Conservation (phyloP, 1,284 basidiomycete species). For the Irpex lacteus region DNA sequence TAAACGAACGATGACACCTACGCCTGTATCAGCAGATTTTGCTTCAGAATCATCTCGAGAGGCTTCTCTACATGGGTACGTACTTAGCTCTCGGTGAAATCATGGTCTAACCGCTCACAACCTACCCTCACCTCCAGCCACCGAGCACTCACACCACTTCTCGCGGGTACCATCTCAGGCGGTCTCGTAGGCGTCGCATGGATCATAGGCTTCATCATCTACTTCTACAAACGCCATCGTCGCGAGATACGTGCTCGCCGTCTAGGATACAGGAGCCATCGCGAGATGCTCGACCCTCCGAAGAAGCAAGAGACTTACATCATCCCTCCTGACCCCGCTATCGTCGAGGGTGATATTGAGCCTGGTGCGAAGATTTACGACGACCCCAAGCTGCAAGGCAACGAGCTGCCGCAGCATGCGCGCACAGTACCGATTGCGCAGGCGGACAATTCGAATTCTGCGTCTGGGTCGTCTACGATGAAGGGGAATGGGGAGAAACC, state of each 20-base stretch:
- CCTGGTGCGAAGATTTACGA: slow-evolving; percentile 44
- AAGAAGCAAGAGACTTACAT: slow-evolving; percentile 40
- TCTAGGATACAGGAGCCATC: slow-evolving; percentile 27
- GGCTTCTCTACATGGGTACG: background rate
- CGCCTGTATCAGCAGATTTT: background rate
- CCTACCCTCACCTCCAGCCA: slow-evolving; percentile 33
- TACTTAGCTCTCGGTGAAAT: background rate
- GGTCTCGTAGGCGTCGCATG: slow-evolving; percentile 50
- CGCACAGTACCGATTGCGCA: slow-evolving; percentile 35
- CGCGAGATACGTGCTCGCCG: slow-evolving; percentile 27
- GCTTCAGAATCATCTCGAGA: background rate
- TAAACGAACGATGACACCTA: background rate
- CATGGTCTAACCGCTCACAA: background rate
- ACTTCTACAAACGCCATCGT: slow-evolving; percentile 33
- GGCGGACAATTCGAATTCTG: slow-evolving; percentile 9
- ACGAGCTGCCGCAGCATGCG: slow-evolving; percentile 22
- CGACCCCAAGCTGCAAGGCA: slow-evolving; percentile 15
- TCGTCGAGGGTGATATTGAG: slow-evolving; percentile 45
- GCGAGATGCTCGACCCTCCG: slow-evolving; percentile 30
- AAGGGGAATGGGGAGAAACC: background rate
- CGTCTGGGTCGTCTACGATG: background rate
- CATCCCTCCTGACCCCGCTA: slow-evolving; percentile 66
- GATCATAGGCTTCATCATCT: slow-evolving; percentile 35
- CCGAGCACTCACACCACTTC: slow-evolving; percentile 57
- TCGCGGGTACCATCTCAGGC: slow-evolving; percentile 62